Evolutionary conservation across 306 rosid species (phyloP), one percentile per base, ranked within the genome.

Genomic region (Datisca glomerata): DNA sequence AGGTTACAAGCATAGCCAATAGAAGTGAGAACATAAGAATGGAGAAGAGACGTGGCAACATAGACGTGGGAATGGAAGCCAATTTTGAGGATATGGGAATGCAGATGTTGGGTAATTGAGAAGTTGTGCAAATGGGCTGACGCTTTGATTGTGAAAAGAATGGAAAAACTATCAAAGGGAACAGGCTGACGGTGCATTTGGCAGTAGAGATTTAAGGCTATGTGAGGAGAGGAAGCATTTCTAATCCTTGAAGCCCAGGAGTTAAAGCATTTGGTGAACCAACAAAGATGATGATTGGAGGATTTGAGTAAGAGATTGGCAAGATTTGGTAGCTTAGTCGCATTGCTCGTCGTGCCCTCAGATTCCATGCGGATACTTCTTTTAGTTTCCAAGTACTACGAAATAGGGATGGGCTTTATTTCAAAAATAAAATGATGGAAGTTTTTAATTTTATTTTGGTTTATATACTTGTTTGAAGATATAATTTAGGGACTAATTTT

Each of bases 201-300:
- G 5, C 67, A 48, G 43, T 29, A 77, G 11, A 74, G 51, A 7
- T 28, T 41, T 12, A 77, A 43, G 20, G 80, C 65, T 49, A 59
- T 45, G 8, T 2, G 41, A 12, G 82, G 63, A 38, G 86, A 71
- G 35, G 78, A 67, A 6, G 67, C 69, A 24, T 60, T 57, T 57
- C 40, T 68, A n/a, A 77, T 54, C 9, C 84, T 68, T 38, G 54
- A 55, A 33, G 84, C 78, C 67, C 71, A 77, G 5, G 87, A 77
- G 44, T 56, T 64, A 11, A 23, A 45, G 40, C 13, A 10, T 57
- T 48, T 43, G 60, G 16, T 13, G 17, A n/a, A 57, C 11, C 23
- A 38, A 36, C 11, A 24, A 25, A 49, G 10, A 9, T 12, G 24
- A 12, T 13, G 70, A 37, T 13, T 43, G 3, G 24, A 18, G 35